A percentile compares a stretch with the other conserved stretches of the same genome.
These are phyloP conservation scores for Kewa caespitosa DNA, from an alignment of 179 eudicot genomes.

Conservation along the genomic window DNA sequence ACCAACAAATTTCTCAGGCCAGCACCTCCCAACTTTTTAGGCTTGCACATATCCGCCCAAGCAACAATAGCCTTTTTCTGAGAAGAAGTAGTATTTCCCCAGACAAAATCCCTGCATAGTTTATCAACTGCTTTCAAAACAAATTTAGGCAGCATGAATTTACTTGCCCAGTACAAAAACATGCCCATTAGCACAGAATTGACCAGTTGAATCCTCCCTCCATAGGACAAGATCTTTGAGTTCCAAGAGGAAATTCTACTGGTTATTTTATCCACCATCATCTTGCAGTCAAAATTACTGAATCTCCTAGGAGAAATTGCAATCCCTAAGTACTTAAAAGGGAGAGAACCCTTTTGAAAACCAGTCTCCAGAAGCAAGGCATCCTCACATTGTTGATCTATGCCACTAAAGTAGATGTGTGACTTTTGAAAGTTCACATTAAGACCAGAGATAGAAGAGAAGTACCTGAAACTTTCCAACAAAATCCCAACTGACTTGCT, in stretches of 20 bases:
- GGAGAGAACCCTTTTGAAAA: background rate
- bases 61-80: background rate
- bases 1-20: too few species aligned
- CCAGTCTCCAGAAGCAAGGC: background rate
- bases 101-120: background rate
- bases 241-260: background rate
- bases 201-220: background rate
- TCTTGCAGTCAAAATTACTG: background rate
- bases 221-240: background rate
- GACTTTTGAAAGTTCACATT: background rate
- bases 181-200: background rate
- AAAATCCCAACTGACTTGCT: background rate
- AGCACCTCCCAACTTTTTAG: background rate
- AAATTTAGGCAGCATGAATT: background rate
- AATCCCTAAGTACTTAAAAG: background rate
- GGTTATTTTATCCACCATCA: background rate
- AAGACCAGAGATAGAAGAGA: background rate
- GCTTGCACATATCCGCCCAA: background rate
- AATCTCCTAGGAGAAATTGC: background rate
- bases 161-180: background rate
- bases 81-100: background rate
- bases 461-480: background rate
- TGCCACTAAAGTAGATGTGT: background rate
- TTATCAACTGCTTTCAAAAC: background rate
- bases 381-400: background rate